Base-by-base conservation (phyloP, 2,329 filamentous ascomycete genomes). In the Colletotrichum liaoningense region DNA sequence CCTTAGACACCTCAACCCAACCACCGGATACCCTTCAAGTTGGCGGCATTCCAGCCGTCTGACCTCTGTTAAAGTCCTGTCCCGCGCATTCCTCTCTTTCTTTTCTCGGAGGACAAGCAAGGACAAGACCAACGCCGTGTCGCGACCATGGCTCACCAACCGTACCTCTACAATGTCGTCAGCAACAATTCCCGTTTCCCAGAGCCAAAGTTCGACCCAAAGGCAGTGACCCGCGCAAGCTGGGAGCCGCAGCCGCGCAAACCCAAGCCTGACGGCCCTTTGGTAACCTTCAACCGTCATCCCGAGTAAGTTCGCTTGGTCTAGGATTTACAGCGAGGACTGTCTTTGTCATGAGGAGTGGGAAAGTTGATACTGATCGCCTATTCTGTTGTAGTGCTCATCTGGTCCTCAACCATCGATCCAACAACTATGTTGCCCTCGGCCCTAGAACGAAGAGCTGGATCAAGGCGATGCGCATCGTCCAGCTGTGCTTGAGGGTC, bases 201-300 rank as follows among this genome's bases (percentile, higher is more conserved):
- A 80, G 84, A 82, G 81, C 85, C 79, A 79, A 84, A 81, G n/a
- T 97, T 97, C 83, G 95, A 98, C 79, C 95, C 96, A 62, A 97
- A 95, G 82, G 93, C 94, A 73, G 89, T 95, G 62, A 95, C 95
- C 26, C 89, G 95, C 80, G 93, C 94, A 75, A 96, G 93, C 83
- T 94, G 90, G 86, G 86, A 91, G 79, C 89, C 90, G 14, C 89
- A 90, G 67, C 86, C 89, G 54, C 86, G 84, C 30, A 92, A 88
- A 79, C 87, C 90, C 55, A 93, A 93, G 86, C 89, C 88, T 57
- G 87, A 93, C 66, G 95, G 95, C 0, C 95, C 95, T 14, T 84
- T 97, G 75, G 84, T 98, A 75, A 89, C 93, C 73, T 93, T 98
- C 86, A 97, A 97, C 82, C 89, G 90, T 71, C 95, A 98, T 82